Percentiles rank a stretch among this genome's conserved stretches.
phyloP scores from a whole-genome alignment of 2,329 filamentous ascomycete genomes.

The Ustulina deusta region DNA sequence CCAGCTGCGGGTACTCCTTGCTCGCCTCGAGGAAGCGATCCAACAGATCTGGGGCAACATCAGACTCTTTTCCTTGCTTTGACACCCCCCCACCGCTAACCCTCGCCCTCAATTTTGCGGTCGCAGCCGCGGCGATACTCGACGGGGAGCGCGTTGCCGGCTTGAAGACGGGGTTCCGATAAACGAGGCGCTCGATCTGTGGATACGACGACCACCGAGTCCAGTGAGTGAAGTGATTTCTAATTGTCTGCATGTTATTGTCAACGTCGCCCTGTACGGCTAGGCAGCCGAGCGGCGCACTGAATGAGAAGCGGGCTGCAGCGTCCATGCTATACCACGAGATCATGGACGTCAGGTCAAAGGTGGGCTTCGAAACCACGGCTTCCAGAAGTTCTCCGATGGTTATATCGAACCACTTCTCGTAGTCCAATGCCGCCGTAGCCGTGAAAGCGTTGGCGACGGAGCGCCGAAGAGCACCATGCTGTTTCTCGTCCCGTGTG shows the following conservation, averaged over 20 bases:
- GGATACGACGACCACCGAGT: conserved; percentile 44
- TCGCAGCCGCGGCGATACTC: no score
- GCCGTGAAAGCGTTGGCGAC: conserved; percentile 47
- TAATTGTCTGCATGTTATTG: conserved; percentile 43
- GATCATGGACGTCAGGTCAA: conserved; percentile 42
- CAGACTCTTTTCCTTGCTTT: conserved; percentile 21
- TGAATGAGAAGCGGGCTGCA: conserved; percentile 43
- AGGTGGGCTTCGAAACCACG: conserved; percentile 32
- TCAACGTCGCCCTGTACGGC: conserved; percentile 40
- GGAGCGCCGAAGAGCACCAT: conserved; percentile 44
- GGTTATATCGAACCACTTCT: conserved; percentile 44
- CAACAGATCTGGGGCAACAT: conserved; percentile 38
- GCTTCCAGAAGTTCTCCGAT: conserved; percentile 41
- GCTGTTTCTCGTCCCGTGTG: conserved; percentile 42
- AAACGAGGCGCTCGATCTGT: conserved; percentile 43
- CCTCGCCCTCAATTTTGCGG: conserved; percentile 38
- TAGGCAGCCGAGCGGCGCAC: conserved; percentile 43
- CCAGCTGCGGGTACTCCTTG: conserved; percentile 40
- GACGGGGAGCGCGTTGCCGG: no score
- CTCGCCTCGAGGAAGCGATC: conserved; percentile 43
- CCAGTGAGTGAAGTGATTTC: conserved; percentile 46
- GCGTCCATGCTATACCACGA: conserved; percentile 46
- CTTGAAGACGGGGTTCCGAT: conserved; percentile 44
- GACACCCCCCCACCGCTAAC: not conserved
- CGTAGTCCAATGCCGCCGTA: conserved; percentile 43